Evolutionary conservation across 306 rosid species (phyloP).

Genomic region (Trichosanthes truncata): DNA sequence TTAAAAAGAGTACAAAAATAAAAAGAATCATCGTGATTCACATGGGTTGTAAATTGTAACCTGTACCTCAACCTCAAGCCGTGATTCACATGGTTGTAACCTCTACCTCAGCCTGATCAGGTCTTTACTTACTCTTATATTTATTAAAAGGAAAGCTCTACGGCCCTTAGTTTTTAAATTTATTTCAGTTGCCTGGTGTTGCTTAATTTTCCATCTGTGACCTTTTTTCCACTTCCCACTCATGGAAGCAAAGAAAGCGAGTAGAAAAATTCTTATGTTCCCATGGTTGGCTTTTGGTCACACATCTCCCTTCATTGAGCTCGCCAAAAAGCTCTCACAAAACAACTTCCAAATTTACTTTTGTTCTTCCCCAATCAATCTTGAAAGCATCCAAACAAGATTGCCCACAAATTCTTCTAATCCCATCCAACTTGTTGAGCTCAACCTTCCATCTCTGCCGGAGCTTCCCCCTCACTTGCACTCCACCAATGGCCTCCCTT

Average conservation of each 20-base stretch:
- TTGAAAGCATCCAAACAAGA: background rate
- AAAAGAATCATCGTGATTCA: no score
- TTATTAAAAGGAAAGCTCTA: no score
- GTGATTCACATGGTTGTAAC: no score
- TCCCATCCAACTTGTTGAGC: background rate
- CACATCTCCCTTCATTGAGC: background rate
- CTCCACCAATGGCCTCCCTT: constrained; percentile 20
- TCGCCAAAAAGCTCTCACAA: background rate
- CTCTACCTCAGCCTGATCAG: no score
- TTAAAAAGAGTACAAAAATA: no score
- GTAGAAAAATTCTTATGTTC: background rate
- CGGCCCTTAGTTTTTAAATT: no score
- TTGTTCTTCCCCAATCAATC: background rate
- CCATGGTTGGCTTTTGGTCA: background rate
- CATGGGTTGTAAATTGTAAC: no score
- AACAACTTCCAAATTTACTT: background rate
- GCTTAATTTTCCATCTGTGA: no score
- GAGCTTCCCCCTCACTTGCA: constrained; percentile 17
- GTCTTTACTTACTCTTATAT: no score
- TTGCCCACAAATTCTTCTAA: background rate
- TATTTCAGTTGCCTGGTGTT: no score
- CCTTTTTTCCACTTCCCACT: no score
- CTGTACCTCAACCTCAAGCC: no score
- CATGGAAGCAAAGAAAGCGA: background rate
- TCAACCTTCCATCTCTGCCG: constrained; percentile 13